Evolutionary conservation across 257 asterid genomes (phyloP), one percentile per base, ranked within the genome.

Genomic region (Solanum neorickii): DNA sequence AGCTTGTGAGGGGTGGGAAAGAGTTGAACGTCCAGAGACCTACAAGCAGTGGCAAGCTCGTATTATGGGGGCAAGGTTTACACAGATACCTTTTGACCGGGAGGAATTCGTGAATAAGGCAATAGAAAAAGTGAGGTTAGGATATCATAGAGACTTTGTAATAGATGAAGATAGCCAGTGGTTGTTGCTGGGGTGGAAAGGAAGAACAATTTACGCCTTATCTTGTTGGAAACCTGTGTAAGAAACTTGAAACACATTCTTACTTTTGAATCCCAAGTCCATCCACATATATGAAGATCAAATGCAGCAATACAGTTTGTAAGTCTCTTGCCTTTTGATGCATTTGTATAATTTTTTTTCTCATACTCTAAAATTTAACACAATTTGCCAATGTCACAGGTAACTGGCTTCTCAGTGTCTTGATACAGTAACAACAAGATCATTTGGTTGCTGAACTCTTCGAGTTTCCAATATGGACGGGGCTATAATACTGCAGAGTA

Each of bases 131-230:
- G 96, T 92, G 90, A 86, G 88, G 21, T 41, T 89, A 5, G 52
- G 83, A 42, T 95, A 94, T 88, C 97, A 94, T 73, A 94, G 91
- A 87, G 97, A 95, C 88, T 94, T 94, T 87, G 65, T 94, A 62
- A 92, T 94, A 1, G 96, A 94, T 76, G 98, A 94, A 91, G 97
- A 94, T 60, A 86, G 91, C 87, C 89, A 87, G 27, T 94, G 98
- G 98, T 25, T 95, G 92, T 87, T 95, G 88, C 88, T 92, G 89
- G 98, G 98, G 33, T 94, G 98, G 98, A 95, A 95, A 89, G 98
- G 98, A 27, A 89, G 98, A 87, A 92, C 89, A 83, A 88, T 95
- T 87, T 93, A 88, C 47, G 98, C 94, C 44, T 83, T 93, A 56
- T 93, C 98, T 3, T 94, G 95, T 74, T 95, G 98, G 98, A 90